phyloP scores from a whole-genome alignment of 1,284 basidiomycete species.

The Hypsizygus ulmarius region DNA sequence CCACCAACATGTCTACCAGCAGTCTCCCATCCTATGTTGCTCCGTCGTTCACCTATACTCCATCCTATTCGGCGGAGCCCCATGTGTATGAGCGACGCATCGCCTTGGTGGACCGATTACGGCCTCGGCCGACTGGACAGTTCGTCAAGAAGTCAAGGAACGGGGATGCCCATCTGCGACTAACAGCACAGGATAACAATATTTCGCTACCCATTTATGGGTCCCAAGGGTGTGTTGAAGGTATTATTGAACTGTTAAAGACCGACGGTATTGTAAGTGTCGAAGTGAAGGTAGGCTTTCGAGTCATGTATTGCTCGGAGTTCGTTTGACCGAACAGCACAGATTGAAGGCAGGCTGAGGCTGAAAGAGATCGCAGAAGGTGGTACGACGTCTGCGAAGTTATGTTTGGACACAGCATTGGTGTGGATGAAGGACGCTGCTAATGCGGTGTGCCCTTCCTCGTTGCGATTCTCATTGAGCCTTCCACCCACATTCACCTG shows the following conservation, averaged over 20 bases:
- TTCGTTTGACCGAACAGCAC: slow-evolving; percentile 2
- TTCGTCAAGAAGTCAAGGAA: slow-evolving; percentile 62
- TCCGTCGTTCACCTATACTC: slow-evolving; percentile 36
- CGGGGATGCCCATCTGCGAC: slow-evolving; percentile 48
- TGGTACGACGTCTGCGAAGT: slow-evolving; percentile 47
- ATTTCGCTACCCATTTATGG: slow-evolving; percentile 57
- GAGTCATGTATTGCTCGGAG: background rate
- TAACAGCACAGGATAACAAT: slow-evolving; percentile 51
- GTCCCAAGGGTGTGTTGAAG: slow-evolving; percentile 49
- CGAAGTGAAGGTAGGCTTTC: slow-evolving; percentile 53
- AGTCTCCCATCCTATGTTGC: slow-evolving; percentile 42
- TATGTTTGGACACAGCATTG: slow-evolving; percentile 50
- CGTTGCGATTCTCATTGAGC: slow-evolving; percentile 50
- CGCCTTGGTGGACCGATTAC: slow-evolving; percentile 45
- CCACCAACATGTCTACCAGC: slow-evolving; percentile 37
- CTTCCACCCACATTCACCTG: slow-evolving; percentile 59
- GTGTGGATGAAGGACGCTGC: slow-evolving; percentile 56
- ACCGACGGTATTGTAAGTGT: slow-evolving; percentile 55
- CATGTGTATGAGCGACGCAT: slow-evolving; percentile 51
- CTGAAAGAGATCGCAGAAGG: slow-evolving; percentile 66
- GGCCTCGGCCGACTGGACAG: slow-evolving; percentile 41
- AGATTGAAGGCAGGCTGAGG: slow-evolving; percentile 60
- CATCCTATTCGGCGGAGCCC: slow-evolving; percentile 52
- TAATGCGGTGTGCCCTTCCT: slow-evolving; percentile 45
- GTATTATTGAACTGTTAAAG: slow-evolving; percentile 55